These are phyloP conservation scores for Globisporangium takayamanum DNA, from an alignment of 352 stramenopile species.

Conservation along the genomic window DNA sequence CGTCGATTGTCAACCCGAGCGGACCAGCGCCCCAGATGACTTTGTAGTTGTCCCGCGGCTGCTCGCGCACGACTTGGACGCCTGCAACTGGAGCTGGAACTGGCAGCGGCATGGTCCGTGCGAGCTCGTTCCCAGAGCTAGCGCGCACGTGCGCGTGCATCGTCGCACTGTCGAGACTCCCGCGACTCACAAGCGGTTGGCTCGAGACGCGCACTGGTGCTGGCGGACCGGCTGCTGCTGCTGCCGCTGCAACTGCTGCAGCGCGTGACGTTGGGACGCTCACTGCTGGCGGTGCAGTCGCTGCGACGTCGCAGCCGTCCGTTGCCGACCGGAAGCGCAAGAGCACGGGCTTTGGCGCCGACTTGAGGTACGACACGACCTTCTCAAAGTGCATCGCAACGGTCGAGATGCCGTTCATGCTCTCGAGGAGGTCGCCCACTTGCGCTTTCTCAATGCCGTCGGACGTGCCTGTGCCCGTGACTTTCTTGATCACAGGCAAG, in stretches of 20 bases:
- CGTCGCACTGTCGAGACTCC: slow-evolving; percentile 9
- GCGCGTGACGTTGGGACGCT: slow-evolving; percentile 9
- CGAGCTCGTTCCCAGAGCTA: slow-evolving; percentile 8
- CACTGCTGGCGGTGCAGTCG: slow-evolving; percentile 15
- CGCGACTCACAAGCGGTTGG: slow-evolving; percentile 8
- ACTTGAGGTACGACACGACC: slow-evolving; percentile 78
- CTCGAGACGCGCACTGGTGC: slow-evolving; percentile 1
- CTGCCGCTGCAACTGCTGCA: background rate
- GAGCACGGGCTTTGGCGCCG: slow-evolving; percentile 68
- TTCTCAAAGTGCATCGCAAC: slow-evolving; percentile 74
- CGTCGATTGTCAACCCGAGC: slow-evolving; percentile 77
- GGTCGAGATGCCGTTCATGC: slow-evolving; percentile 71
- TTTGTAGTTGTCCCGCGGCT: slow-evolving; percentile 56
- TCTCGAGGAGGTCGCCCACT: slow-evolving; percentile 75
- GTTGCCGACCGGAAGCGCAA: slow-evolving; percentile 53
- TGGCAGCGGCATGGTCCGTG: slow-evolving; percentile 19
- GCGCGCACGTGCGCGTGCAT: slow-evolving; percentile 2
- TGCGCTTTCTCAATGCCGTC: slow-evolving; percentile 77
- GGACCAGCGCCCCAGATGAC: slow-evolving; percentile 72
- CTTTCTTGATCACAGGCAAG: slow-evolving; percentile 83
- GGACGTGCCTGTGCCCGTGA: slow-evolving; percentile 77
- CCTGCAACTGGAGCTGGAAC: slow-evolving; percentile 1
- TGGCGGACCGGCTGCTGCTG: background rate
- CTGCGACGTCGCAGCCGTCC: slow-evolving; percentile 24
- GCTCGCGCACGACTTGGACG: no score